Evolutionary conservation across 2,329 filamentous ascomycete genomes (phyloP).

Genomic region (Tolypocladium ophioglossoides): DNA sequence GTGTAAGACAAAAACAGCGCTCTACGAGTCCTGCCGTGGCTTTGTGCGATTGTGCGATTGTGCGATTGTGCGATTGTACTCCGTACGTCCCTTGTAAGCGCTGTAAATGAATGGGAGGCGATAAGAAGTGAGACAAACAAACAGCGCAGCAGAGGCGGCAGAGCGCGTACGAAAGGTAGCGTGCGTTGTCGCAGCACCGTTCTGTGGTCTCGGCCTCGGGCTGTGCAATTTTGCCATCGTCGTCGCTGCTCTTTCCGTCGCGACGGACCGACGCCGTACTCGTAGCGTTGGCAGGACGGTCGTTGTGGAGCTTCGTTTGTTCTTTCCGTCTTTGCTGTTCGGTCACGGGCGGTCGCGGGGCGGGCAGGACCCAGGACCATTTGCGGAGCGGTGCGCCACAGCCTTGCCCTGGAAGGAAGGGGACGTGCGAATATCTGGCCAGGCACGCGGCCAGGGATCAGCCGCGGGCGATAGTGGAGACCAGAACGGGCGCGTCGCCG

Average conservation of each 20-base stretch:
- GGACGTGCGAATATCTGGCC: neutral
- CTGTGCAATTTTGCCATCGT: neutral
- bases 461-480: neutral
- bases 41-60: neutral
- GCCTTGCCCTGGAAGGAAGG: neutral
- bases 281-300: no score
- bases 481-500: neutral
- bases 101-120: no score
- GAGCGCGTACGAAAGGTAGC: no score
- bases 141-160: neutral
- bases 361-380: neutral
- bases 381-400: neutral
- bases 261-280: no score
- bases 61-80: no score
- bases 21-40: no score
- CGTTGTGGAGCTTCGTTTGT: neutral
- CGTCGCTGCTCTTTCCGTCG: no score
- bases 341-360: no score
- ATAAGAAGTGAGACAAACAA: neutral
- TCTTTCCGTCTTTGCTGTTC: neutral
- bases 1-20: neutral
- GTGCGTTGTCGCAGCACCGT: neutral
- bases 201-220: neutral
- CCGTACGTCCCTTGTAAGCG: no score
- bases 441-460: neutral